Conservation (phyloP, 805 yeast species). For the Zygosaccharomyces bailii region DNA sequence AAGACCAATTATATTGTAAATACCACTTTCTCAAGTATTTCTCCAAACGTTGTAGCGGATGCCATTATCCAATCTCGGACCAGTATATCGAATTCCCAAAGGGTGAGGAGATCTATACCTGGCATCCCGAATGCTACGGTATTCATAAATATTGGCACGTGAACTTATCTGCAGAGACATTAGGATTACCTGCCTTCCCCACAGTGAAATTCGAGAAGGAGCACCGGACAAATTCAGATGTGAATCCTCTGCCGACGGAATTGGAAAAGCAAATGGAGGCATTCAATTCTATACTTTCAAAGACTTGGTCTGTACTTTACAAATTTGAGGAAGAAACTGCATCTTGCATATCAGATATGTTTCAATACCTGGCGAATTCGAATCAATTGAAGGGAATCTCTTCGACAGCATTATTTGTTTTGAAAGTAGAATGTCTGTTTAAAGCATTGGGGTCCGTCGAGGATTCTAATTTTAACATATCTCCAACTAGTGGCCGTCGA, state of each 20-base stretch:
- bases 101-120: conserved; percentile 89
- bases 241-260: conserved; percentile 44
- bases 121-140: conserved; percentile 99
- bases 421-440: conserved; percentile 73
- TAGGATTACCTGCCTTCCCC: conserved; percentile 43
- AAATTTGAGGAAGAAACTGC: conserved; percentile 91
- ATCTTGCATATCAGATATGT: conserved; percentile 84
- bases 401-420: conserved; percentile 67
- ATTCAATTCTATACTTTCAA: conserved; percentile 55
- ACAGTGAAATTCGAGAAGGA: conserved; percentile 25
- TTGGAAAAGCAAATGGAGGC: conserved; percentile 57
- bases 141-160: conserved; percentile 97
- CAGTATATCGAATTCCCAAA: conserved; percentile 90
- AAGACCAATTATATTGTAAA: conserved; percentile 80
- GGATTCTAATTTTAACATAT: conserved; percentile 19
- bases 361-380: conserved; percentile 74
- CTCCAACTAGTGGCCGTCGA: conserved; percentile 8
- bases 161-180: conserved; percentile 57
- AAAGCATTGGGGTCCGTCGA: conserved; percentile 60
- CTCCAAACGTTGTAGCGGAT: conserved; percentile 91
- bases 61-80: conserved; percentile 83
- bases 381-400: conserved; percentile 63
- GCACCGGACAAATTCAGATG: conserved; percentile 27
- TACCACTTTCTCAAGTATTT: conserved; percentile 82
- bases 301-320: conserved; percentile 83